Evolutionary conservation across 306 rosid species (phyloP), one percentile per base, ranked within the genome.

Genomic region (Gillenia trifoliata): DNA sequence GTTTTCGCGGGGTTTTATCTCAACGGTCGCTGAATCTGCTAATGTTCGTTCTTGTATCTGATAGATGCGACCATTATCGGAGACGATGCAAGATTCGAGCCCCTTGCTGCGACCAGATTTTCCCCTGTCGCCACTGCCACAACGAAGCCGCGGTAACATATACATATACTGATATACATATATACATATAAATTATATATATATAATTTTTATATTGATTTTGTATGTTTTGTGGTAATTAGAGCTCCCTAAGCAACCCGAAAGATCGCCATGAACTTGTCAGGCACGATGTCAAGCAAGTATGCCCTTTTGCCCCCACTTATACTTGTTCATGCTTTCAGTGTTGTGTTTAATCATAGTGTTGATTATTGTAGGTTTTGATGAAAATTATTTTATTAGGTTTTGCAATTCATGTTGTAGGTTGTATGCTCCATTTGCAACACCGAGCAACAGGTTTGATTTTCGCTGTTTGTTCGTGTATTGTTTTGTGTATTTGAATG

Each of bases 111-210:
- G 83, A 87, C 66, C 83, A 77, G 75, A 79, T 87, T 65, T 91
- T 87, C 56, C 64, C 82, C 13, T 91, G 93, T 73, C 90, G 92
- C 73, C 93, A 91, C 66, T 91, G 93, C 81, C 93, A 88, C 84
- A 88, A 88, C 90, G 89, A 91, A 10, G 83, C 89, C 82, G 75
- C 64, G 80, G 96, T 84, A 16, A 47, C 4, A 47, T 47, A 1
- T 16, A 17, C 15, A n/a, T 68, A 15, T 28, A n/a, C n/a, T n/a
- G n/a, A n/a, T n/a, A n/a, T n/a, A n/a, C n/a, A n/a, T n/a, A n/a
- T n/a, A n/a, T n/a, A n/a, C n/a, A n/a, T n/a, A n/a, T n/a, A n/a
- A n/a, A n/a, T n/a, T n/a, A n/a, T n/a, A n/a, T n/a, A n/a, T n/a
- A n/a, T n/a, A n/a, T n/a, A n/a, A n/a, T n/a, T n/a, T n/a, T n/a